These are phyloP conservation scores for sweet orange (Citrus sinensis) DNA, from an alignment of 345 rosid species.

Conservation along the genomic window DVS_A1.0 CM039169.1:22927001-22927500, in stretches of 20 bases:
- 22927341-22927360: neutral
- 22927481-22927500: no score
- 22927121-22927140: no score
- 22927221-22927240: neutral
- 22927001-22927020: no score
- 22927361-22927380: neutral
- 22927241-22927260: neutral
- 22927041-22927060: no score
- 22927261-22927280: neutral
- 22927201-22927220: neutral
- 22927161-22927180: no score
- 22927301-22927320: neutral
- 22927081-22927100: no score
- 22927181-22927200: neutral
- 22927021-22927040: no score
- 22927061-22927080: no score
- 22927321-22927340: neutral
- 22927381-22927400: neutral
- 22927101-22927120: no score
- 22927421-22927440: neutral
- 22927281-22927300: neutral
- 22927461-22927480: no score
- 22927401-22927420: neutral
- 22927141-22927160: no score
- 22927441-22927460: neutral